Base-by-base conservation (phyloP, 129 eudicot genomes). In the Arctium minus region DNA sequence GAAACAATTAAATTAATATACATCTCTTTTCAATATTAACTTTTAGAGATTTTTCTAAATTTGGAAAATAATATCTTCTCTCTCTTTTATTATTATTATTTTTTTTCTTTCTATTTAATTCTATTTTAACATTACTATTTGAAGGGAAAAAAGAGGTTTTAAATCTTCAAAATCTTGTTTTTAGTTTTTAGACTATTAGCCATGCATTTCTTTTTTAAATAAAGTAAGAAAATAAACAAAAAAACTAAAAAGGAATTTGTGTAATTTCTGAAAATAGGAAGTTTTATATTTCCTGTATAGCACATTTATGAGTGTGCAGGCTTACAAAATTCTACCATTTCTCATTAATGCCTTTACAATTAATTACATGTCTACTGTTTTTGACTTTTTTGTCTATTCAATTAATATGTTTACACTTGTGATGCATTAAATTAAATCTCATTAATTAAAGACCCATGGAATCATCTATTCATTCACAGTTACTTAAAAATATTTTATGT, bases 331-430 rank as follows among this genome's bases (percentile, higher is more conserved):
- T 72, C 3, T 36, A 72, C 76, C 76, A 6, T 38, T 72, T 38
- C 31, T 72, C 53, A 72, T 72, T 8, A 72, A 72, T 72, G 53
- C 76, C 37, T 38, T 60, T 72, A 72, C 18, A 72, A 37, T 72
- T 72, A 2, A 27, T n/a, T 17, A 72, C 32, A 37, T n/a, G 37
- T 37, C 0, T 36, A 4, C 5, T 72, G 31, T 15, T 36, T 56
- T 70, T 72, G 76, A 72, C 76, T 72, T 72, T 22, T 72, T 38
- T 72, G 10, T 27, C 11, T 27, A 3, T n/a, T 44, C 32, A 72
- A 36, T 72, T 72, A 72, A 15, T 72, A 17, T 37, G 76, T 72
- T 72, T 72, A 72, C 76, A 38, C 76, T 37, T 72, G 68, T 72
- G 53, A n/a, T 17, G 32, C 29, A 37, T 13, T 38, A 37, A 37